Conservation (phyloP, 1,284 basidiomycete genomes). For the Amylostereum chailletii region DNA sequence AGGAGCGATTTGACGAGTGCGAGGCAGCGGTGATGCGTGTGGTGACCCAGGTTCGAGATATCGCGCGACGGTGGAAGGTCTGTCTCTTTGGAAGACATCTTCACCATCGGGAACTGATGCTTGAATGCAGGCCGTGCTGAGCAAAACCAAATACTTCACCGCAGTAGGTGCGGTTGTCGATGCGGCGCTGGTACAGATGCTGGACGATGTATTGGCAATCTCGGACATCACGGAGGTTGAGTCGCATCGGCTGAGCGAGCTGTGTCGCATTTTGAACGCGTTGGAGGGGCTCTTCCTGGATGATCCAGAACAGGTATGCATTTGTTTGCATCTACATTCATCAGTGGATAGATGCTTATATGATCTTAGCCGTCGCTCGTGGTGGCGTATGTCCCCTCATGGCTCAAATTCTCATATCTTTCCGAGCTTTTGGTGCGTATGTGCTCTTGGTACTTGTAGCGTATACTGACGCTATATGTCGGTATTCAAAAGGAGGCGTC, state of each 20-base stretch:
- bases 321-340: neutral
- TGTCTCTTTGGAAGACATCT: constrained; percentile 10
- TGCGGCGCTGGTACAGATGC: constrained; percentile 57
- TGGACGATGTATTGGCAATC: constrained; percentile 71
- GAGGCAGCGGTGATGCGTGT: constrained; percentile 65
- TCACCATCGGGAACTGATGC: neutral
- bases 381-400: constrained; percentile 76
- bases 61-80: constrained; percentile 73
- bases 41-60: constrained; percentile 55
- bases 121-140: constrained; percentile 38
- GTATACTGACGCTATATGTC: constrained; percentile 4
- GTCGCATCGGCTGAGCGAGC: constrained; percentile 74
- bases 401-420: constrained; percentile 92
- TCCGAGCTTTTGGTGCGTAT: constrained; percentile 76
- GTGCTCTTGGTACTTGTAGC: constrained; percentile 4
- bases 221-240: constrained; percentile 90
- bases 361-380: constrained; percentile 52
- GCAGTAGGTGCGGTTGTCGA: constrained; percentile 75
- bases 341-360: constrained; percentile 1
- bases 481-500: constrained; percentile 68
- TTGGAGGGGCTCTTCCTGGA: constrained; percentile 78
- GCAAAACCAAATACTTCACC: constrained; percentile 57
- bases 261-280: constrained; percentile 73
- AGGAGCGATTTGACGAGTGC: constrained; percentile 72
- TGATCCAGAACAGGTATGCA: constrained; percentile 44